phyloP scores from a whole-genome alignment of 1,139 yeast species.

The Yamadazyma friedrichii region DNA sequence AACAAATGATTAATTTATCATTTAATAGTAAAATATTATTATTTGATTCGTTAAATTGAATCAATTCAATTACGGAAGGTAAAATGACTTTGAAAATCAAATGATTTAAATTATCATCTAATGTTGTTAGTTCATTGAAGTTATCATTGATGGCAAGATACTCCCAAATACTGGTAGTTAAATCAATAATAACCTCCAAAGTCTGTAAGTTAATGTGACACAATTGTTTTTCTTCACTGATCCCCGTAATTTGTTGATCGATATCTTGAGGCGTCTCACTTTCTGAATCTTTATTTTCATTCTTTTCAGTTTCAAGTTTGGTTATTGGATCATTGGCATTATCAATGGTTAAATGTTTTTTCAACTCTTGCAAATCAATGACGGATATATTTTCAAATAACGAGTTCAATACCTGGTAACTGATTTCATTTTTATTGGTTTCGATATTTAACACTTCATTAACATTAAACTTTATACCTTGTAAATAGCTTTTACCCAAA shows the following conservation, averaged over 20 bases:
- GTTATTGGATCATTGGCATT: conserved; percentile 37
- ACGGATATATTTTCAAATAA: conserved; percentile 28
- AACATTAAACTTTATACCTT: conserved; percentile 63
- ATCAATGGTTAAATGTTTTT: conserved; percentile 31
- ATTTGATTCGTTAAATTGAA: conserved; percentile 28
- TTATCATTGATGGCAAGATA: conserved; percentile 36
- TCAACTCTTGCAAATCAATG: conserved; percentile 44
- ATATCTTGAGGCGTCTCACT: conserved; percentile 25
- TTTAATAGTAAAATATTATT: conserved; percentile 34
- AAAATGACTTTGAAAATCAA: conserved; percentile 31
- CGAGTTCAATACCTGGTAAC: conserved; percentile 22
- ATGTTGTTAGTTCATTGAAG: conserved; percentile 20
- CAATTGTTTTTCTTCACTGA: conserved; percentile 32
- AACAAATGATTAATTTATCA: conserved; percentile 58
- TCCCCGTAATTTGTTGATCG: conserved; percentile 26
- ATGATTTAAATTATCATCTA: conserved; percentile 23
- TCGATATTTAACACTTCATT: conserved; percentile 38
- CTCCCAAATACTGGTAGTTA: conserved; percentile 75
- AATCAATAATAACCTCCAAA: conserved; percentile 69
- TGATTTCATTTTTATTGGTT: conserved; percentile 21
- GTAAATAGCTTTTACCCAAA: conserved; percentile 50
- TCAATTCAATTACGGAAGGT: conserved; percentile 42
- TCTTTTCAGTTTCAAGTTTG: conserved; percentile 1
- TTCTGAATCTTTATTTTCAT: conserved; percentile 24
- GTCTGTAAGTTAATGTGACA: conserved; percentile 60